Base-by-base conservation (phyloP, 345 rosid genomes). In the Boechera stricta region DNA sequence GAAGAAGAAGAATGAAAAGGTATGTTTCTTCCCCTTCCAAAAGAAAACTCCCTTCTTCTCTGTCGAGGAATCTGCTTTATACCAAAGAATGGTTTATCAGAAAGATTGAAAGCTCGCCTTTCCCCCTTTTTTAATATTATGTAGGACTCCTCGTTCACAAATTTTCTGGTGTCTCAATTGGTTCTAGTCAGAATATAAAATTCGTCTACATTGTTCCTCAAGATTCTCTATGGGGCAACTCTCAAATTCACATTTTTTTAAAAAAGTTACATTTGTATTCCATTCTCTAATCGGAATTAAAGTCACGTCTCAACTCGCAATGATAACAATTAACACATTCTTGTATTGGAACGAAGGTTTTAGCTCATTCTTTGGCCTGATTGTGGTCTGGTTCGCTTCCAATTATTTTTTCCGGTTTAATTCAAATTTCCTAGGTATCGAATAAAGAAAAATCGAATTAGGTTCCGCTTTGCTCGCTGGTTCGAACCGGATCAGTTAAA, bases 61-160 rank as follows among this genome's bases (percentile, higher is more conserved):
- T 57, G 3, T 12, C 13, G 15, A 57, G 49, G 54, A 59, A 51
- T 42, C 51, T 55, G 6, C 5, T 55, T 36, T 9, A 55, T 24
- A 63, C 44, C 52, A 48, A 55, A 71, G 38, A 77, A 77, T 57
- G 33, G 44, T 70, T 45, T 55, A 35, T 33, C 28, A 63, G 35
- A 70, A 63, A 69, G 33, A 28, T 63, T 45, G 70, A 61, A 42
- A 62, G 10, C 29, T 41, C n/a, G 5, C 5, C 16, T 36, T 58
- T 15, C 13, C 2, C 10, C 32, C 5, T 39, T 36, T 47, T 36
- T 6, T 21, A 21, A 42, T 35, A 44, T 52, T 35, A 11, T 76
- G 57, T 64, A 71, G 67, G 66, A 66, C 39, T 64, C 16, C 58
- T 8, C 10, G 12, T 11, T 39, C 55, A 44, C 55, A 15, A 10